Evolutionary conservation across 768 basidiomycete species (phyloP).

Genomic region (Phylloporus scabripes): DNA sequence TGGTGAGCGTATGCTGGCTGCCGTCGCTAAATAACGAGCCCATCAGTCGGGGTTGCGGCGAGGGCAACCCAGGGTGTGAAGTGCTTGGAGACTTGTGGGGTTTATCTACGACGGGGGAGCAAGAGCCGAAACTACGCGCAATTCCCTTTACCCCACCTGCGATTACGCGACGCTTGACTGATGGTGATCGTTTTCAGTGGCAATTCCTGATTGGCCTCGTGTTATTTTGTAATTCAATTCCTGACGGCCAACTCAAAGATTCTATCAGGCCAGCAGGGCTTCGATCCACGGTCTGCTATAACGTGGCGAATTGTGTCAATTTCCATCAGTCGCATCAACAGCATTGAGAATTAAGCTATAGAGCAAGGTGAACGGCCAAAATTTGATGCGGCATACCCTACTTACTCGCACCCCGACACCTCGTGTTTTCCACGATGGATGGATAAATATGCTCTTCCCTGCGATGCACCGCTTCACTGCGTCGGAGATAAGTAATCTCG

Average conservation of each 20-base stretch:
- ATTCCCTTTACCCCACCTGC: constrained; percentile 10
- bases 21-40: constrained; percentile 1
- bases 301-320: constrained; percentile 1
- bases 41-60: background rate
- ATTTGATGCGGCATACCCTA: constrained; percentile 1
- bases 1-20: constrained; percentile 1
- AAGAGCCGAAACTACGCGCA: constrained; percentile 11
- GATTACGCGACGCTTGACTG: constrained; percentile 16
- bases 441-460: constrained; percentile 18
- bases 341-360: constrained; percentile 4
- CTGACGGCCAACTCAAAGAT: constrained; percentile 13
- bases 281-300: constrained; percentile 1
- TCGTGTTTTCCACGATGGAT: constrained; percentile 32
- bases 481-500: constrained; percentile 27
- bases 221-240: constrained; percentile 10
- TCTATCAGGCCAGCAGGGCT: constrained; percentile 11
- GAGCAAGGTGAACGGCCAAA: constrained; percentile 10
- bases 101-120: background rate
- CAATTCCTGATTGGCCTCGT: constrained; percentile 17
- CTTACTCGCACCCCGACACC: constrained; percentile 18
- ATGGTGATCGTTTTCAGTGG: constrained; percentile 14
- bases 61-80: constrained; percentile 10
- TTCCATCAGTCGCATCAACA: constrained; percentile 5
- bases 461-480: constrained; percentile 23
- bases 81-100: constrained; percentile 10